Percentiles rank a stretch among this genome's conserved stretches.
phyloP scores from a whole-genome alignment of 2,329 filamentous ascomycete genomes.

The Calonectria pteridis region DNA sequence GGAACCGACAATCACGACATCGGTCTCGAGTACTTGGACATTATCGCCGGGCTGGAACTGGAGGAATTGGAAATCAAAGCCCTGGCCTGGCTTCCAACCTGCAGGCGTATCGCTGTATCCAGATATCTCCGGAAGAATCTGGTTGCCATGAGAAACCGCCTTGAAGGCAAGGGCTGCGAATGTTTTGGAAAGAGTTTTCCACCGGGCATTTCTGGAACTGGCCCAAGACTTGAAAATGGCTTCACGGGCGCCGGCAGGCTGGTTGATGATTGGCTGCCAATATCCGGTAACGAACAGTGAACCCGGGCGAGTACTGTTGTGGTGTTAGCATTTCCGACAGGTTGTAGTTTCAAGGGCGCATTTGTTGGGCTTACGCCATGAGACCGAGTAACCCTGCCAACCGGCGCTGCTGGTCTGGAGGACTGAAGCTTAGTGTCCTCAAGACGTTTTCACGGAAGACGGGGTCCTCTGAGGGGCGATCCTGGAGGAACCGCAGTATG shows the following conservation, averaged over 20 bases:
- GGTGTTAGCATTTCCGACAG: constrained; percentile 3
- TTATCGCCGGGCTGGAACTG: constrained; percentile 61
- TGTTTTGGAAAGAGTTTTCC: constrained; percentile 68
- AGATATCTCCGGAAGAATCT: constrained; percentile 65
- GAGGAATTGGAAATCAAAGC: constrained; percentile 71
- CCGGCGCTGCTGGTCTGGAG: constrained; percentile 48
- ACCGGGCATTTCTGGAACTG: constrained; percentile 65
- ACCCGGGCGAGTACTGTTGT: constrained; percentile 70
- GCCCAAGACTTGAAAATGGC: constrained; percentile 73
- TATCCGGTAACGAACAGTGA: constrained; percentile 77
- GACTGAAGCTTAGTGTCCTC: constrained; percentile 54
- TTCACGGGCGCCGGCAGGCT: constrained; percentile 71
- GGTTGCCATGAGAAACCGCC: constrained; percentile 67
- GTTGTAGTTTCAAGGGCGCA: background rate
- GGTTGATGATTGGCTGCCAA: constrained; percentile 70
- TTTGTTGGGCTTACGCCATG: constrained; percentile 58
- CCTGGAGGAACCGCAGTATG: constrained; percentile 65
- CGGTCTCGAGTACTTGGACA: constrained; percentile 76
- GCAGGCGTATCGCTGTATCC: constrained; percentile 69
- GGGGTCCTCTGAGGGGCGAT: constrained; percentile 64
- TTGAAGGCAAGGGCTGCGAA: constrained; percentile 67
- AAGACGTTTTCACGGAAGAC: constrained; percentile 65
- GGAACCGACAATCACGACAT: constrained; percentile 88
- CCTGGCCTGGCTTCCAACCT: constrained; percentile 62
- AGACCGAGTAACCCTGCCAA: constrained; percentile 56